Base-by-base conservation (phyloP, 495 filamentous ascomycete species). In the Staphylotrichum longicolle region DNA sequence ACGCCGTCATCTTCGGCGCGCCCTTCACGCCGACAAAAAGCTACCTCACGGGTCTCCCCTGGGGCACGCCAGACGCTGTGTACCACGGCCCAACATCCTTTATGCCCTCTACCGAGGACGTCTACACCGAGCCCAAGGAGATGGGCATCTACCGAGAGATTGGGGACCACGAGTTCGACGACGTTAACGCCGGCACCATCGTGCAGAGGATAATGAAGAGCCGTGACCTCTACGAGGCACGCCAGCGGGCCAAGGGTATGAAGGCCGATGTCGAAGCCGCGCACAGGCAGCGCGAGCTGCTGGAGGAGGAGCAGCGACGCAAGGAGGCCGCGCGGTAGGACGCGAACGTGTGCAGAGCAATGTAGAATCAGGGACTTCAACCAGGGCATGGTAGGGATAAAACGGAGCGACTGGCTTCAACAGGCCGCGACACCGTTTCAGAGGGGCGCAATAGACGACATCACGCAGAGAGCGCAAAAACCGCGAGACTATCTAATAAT, bases 41-140 rank as follows among this genome's bases (percentile, higher is more conserved):
- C 3, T 99, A 94, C 68, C 80, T 99, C 37, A 81, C 80, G 32
- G 78, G 84, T 7, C 79, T 95, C 37, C 93, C 93, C 0, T 86
- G 84, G 65, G 89, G 91, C 33, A 83, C 80, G 12, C 90, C 91
- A 4, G 78, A 88, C 68, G 87, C 84, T 5, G 91, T 99, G 55
- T 99, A 97, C 73, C 94, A 99, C 75, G 94, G 94, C 9, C 91
- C 91, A 1, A 98, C 95, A 0, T 84, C 88, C 27, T 96, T 96
- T 72, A 95, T 96, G 75, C 89, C 90, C 2, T 80, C 89, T 27
- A 90, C 86, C 33, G 88, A 91, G 66, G 93, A 98, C 72, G 91
- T 93, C 2, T 98, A 97, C 74, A 74, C 76, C 12, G 90, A 82
- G 9, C 86, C 92, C 15, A 91, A 90, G 72, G 78, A 80, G 66